These are phyloP conservation scores for Asterochloris sp. DNA, from an alignment of 139 green algal genomes.

Conservation along the genomic window DNA sequence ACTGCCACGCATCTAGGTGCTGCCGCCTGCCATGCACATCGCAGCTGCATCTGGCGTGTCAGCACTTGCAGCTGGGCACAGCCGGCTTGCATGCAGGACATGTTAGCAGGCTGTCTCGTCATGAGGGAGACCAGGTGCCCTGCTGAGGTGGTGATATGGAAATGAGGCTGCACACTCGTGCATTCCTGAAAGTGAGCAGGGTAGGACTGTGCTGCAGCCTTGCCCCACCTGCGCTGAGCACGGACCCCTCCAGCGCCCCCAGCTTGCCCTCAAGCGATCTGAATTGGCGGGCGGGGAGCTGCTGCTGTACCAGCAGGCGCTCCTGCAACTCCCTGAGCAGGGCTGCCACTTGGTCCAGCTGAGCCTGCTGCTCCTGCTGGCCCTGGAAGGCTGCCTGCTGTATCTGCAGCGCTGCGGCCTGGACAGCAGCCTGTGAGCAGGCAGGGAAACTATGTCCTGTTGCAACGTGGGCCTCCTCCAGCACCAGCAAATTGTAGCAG, in stretches of 20 bases:
- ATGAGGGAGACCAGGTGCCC: no score
- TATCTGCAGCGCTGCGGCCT: background rate
- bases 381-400: background rate
- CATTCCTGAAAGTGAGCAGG: background rate
- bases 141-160: no score
- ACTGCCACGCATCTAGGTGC: no score
- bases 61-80: no score
- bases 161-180: no score
- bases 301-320: conserved; percentile 7
- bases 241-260: conserved; percentile 37
- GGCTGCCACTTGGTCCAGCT: conserved; percentile 19
- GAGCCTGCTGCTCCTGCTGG: conserved; percentile 12
- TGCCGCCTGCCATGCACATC: no score
- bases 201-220: background rate
- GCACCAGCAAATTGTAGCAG: no score
- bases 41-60: no score
- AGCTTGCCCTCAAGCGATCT: conserved; percentile 40
- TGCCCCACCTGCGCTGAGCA: conserved; percentile 30
- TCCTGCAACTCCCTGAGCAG: conserved; percentile 15
- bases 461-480: no score
- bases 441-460: background rate
- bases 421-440: conserved; percentile 5
- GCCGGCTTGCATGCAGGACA: no score
- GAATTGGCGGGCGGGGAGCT: conserved; percentile 15
- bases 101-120: no score